Conservation (phyloP, 73 alveolate genomes). For the Tetrahymena thermophila region DNA sequence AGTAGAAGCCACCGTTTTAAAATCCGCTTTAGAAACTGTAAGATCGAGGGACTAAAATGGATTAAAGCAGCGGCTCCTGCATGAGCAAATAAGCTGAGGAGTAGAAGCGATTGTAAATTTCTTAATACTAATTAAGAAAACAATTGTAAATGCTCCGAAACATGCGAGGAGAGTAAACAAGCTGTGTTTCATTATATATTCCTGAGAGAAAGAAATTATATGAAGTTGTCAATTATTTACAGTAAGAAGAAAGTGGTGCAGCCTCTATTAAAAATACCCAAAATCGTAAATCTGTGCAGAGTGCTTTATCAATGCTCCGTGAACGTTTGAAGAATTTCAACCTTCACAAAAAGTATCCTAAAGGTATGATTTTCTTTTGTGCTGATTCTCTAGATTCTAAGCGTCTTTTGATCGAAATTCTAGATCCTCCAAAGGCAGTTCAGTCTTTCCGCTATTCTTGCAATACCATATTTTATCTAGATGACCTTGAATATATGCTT, state of each 20-base stretch:
- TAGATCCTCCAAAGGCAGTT: neutral
- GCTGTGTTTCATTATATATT: neutral
- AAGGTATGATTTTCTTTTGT: neutral
- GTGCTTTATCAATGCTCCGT: neutral
- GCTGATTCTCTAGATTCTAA: neutral
- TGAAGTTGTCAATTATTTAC: neutral
- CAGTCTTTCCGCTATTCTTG: neutral
- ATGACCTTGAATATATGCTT: neutral
- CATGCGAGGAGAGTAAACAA: neutral
- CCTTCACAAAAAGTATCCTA: neutral
- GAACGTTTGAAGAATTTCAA: neutral
- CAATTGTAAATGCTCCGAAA: slow-evolving; percentile 3
- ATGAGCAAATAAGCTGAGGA: neutral
- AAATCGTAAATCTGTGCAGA: neutral
- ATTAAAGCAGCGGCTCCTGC: neutral
- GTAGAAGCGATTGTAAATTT: neutral
- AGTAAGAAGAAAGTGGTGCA: slow-evolving; percentile 1
- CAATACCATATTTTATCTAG: neutral
- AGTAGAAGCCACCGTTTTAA: neutral
- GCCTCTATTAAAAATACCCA: neutral
- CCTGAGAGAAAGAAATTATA: neutral
- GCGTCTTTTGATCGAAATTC: neutral
- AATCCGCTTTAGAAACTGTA: neutral
- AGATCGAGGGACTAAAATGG: neutral
- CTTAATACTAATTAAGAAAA: neutral